These are phyloP conservation scores for Candida khao-thaluensis DNA, from an alignment of 805 yeast species.

Conservation along the genomic window DNA sequence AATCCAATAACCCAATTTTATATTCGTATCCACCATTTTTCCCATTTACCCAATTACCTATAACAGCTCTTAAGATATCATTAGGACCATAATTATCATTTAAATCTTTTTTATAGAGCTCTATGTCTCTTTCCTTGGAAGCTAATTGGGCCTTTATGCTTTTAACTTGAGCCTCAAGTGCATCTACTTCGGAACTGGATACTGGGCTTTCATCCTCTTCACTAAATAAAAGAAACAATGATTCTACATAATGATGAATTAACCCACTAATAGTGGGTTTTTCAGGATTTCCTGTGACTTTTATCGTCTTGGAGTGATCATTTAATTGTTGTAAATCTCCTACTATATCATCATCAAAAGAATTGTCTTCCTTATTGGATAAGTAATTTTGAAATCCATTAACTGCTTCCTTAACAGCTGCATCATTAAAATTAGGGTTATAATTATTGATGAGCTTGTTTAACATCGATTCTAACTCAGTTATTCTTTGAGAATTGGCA, in stretches of 20 bases:
- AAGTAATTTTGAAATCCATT: constrained; percentile 49
- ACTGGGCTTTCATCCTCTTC: constrained; percentile 3
- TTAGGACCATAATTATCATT: constrained; percentile 52
- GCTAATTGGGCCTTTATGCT: background rate
- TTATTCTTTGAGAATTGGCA: constrained; percentile 16
- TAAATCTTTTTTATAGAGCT: constrained; percentile 22
- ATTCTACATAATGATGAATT: constrained; percentile 24
- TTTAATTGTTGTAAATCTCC: constrained; percentile 10
- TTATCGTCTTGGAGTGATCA: constrained; percentile 10
- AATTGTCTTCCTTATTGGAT: constrained; percentile 32
- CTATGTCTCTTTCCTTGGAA: constrained; percentile 12
- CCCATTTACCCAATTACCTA: constrained; percentile 45
- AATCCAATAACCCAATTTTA: constrained; percentile 56
- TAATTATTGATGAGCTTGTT: constrained; percentile 53
- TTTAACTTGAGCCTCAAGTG: constrained; percentile 1
- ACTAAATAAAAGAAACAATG: constrained; percentile 9
- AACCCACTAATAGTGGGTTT: constrained; percentile 24
- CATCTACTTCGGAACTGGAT: constrained; percentile 3
- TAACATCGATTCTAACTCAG: constrained; percentile 47
- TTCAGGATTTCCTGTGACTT: background rate
- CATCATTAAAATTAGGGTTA: constrained; percentile 83
- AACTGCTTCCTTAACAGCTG: constrained; percentile 77
- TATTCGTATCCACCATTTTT: constrained; percentile 72
- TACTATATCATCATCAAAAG: background rate
- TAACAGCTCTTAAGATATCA: constrained; percentile 61